A percentile compares a stretch with the other conserved stretches of the same genome.
Conservation (phyloP, 345 rosid genomes). For the Lumnitzera racemosa region DNA sequence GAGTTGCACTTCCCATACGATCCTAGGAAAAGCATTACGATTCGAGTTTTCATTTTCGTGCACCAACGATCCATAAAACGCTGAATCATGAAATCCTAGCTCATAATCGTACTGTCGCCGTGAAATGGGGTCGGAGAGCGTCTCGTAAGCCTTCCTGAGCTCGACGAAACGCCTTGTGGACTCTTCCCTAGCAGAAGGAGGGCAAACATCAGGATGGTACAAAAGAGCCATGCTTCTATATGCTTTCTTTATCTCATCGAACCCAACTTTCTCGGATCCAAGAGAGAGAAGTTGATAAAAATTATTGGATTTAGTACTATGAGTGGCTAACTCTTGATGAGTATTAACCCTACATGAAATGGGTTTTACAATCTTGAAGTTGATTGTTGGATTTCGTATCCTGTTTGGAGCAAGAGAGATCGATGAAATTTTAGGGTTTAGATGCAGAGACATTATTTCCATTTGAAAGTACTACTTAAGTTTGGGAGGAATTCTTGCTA, state of each 20-base stretch:
- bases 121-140: slow-evolving; percentile 20
- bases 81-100: slow-evolving; percentile 3
- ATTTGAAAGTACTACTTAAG: no score
- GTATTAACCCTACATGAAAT: no score
- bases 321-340: no score
- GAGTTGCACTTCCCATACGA: background rate
- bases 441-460: no score
- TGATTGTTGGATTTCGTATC: no score
- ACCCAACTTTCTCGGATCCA: slow-evolving; percentile 7
- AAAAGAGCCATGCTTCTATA: slow-evolving; percentile 12
- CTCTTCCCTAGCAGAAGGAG: slow-evolving; percentile 16
- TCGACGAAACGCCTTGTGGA: slow-evolving; percentile 17
- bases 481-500: no score
- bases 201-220: slow-evolving; percentile 20
- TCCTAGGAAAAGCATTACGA: background rate
- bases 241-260: slow-evolving; percentile 19
- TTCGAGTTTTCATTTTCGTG: background rate
- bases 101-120: slow-evolving; percentile 9
- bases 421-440: no score
- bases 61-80: background rate
- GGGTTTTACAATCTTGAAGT: no score
- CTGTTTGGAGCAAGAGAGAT: no score
- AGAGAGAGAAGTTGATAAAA: slow-evolving; percentile 19
- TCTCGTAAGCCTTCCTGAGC: slow-evolving; percentile 19
- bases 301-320: background rate